Conservation (phyloP, 176 grass and related monocot species). For the Aegilops speltoides region DNA sequence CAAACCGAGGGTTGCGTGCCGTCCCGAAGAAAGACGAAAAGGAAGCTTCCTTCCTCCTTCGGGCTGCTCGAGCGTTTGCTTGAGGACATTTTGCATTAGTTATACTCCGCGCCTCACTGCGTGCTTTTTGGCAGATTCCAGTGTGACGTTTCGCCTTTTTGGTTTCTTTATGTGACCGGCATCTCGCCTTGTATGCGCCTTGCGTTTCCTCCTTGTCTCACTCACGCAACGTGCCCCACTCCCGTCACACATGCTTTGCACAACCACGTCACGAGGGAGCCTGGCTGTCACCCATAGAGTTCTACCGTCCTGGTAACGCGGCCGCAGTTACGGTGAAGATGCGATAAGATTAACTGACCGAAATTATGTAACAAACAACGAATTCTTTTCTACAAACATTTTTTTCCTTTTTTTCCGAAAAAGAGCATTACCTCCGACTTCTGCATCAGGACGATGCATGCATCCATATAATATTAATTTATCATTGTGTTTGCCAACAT, state of each 20-base stretch:
- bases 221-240: no score
- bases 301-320: background rate
- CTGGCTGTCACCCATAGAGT: background rate
- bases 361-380: background rate
- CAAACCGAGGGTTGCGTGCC: background rate
- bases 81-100: background rate
- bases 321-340: background rate
- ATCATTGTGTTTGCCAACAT: background rate
- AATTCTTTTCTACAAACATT: background rate
- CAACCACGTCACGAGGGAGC: no score
- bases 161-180: background rate
- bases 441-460: no score
- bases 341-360: background rate
- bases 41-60: background rate
- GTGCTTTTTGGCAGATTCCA: background rate
- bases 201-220: no score
- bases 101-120: background rate
- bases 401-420: no score
- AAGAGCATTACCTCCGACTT: no score
- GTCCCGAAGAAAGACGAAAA: background rate
- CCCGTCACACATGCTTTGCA: no score
- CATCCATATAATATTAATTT: background rate
- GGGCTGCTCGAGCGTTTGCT: background rate
- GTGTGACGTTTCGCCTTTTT: background rate
- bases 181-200: background rate